phyloP scores from a whole-genome alignment of 2,329 filamentous ascomycete genomes.

The Cordyceps cicadae region DNA sequence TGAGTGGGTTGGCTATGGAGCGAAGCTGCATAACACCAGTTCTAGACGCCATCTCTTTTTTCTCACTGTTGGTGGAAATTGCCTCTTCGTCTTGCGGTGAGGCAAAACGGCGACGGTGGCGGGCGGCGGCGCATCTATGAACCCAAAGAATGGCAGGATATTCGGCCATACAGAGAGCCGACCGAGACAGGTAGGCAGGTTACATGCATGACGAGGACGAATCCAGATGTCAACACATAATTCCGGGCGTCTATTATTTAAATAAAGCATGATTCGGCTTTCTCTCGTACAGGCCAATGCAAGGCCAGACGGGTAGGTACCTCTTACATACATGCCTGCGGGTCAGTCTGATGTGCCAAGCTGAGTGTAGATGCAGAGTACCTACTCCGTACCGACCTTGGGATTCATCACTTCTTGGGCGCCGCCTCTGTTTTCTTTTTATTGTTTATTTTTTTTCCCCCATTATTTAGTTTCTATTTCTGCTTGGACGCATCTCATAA shows the following conservation, averaged over 20 bases:
- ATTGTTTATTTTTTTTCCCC: not conserved
- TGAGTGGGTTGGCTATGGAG: no score
- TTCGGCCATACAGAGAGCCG: not conserved
- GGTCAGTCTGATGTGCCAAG: not conserved
- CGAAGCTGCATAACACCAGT: no score
- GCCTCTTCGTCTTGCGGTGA: not conserved
- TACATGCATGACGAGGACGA: not conserved
- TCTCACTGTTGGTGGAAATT: not conserved
- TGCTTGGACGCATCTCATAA: not conserved
- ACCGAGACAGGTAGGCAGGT: not conserved
- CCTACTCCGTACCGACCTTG: no score
- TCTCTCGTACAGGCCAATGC: not conserved
- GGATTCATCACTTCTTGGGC: no score
- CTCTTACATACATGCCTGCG: not conserved
- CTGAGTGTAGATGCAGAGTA: no score
- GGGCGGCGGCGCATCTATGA: not conserved
- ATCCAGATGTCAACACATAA: not conserved
- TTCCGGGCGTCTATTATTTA: not conserved
- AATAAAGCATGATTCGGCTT: not conserved
- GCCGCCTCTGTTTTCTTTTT: no score
- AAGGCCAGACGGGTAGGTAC: not conserved
- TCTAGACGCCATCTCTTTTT: no score
- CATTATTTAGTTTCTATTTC: not conserved
- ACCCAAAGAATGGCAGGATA: no score
- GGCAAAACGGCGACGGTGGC: not conserved